phyloP scores from a whole-genome alignment of 208 protist genomes.

The Angomonas ambiguus region DNA sequence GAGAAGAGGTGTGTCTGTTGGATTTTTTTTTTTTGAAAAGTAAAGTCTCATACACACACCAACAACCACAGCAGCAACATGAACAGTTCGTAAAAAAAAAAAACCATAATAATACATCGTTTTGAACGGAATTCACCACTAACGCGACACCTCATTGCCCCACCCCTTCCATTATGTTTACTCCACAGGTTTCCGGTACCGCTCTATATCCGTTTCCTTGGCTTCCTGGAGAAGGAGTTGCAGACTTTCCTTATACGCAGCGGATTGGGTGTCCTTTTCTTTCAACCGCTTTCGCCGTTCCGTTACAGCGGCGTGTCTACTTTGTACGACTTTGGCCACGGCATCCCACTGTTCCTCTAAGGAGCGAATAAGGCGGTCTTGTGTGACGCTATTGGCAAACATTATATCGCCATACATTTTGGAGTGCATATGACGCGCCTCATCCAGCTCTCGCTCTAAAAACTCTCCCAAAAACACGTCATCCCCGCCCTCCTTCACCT shows the following conservation, averaged over 20 bases:
- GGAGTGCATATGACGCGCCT: background rate
- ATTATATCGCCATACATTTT: slow-evolving; percentile 19
- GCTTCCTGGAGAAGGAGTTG: slow-evolving; percentile 44
- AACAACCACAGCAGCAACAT: no score
- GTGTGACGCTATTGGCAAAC: slow-evolving; percentile 38
- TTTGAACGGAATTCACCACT: no score
- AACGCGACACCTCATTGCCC: no score
- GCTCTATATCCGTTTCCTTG: background rate
- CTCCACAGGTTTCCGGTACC: background rate
- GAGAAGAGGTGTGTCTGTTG: no score
- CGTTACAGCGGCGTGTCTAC: slow-evolving; percentile 39
- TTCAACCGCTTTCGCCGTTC: slow-evolving; percentile 44
- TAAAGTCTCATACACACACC: no score
- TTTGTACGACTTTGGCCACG: slow-evolving; percentile 63
- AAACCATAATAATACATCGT: no score
- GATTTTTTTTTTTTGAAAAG: background rate
- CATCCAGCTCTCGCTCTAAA: background rate
- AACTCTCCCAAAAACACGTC: background rate
- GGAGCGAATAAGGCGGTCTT: slow-evolving; percentile 34
- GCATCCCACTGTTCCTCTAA: slow-evolving; percentile 53
- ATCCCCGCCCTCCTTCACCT: background rate
- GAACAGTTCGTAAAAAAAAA: no score
- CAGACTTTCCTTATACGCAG: slow-evolving; percentile 44
- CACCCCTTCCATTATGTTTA: no score
- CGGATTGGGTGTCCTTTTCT: slow-evolving; percentile 20